Base-by-base conservation (phyloP, 2,329 filamentous ascomycete species). In the Raffaelea arxii region DNA sequence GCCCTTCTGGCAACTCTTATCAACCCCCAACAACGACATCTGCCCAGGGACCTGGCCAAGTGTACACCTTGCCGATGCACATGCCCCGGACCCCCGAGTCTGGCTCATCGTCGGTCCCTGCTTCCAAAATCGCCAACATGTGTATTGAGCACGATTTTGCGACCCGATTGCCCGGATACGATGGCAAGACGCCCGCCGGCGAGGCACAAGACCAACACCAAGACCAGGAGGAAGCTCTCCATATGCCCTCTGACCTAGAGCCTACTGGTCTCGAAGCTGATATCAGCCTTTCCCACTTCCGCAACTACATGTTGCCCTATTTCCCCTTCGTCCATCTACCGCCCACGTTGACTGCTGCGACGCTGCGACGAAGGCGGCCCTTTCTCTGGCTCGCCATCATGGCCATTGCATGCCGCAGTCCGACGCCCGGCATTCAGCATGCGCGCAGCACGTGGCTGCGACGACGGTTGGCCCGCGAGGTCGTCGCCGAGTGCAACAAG, bases 371-470 rank as follows among this genome's bases (percentile, higher is more conserved):
- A 4, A 59, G 67, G 10, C 58, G 62, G 4, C 73, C 76, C 0
- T 70, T 74, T 43, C 53, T 77, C 5, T 76, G 71, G 67, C 54
- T 73, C 9, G 67, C 65, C 30, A 72, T 79, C 41, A 64, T 70
- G 54, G 63, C 68, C 32, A 55, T 74, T 7, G 65, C 67, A 3
- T 64, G 63, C 40, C 70, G 65, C 51, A 68, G 66, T 2, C 57
- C 62, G 1, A 53, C 59, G 3, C 62, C 66, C 44, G 67, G 71
- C 46, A 41, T 57, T 0, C 69, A 74, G 49, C 42, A 57, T 0
- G 56, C 56, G 1, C 53, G 74, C n/a, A 62, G 63, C 32, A 62
- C 64, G 3, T 64, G 60, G 25, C 59, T 75, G 3, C 67, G 70
- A 18, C 59, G 65, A 30, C 61, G 70, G 18, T 44, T 77, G 16